These are phyloP conservation scores for Exserohilum turcica DNA, from an alignment of 2,329 filamentous ascomycete species.

Conservation along the genomic window DNA sequence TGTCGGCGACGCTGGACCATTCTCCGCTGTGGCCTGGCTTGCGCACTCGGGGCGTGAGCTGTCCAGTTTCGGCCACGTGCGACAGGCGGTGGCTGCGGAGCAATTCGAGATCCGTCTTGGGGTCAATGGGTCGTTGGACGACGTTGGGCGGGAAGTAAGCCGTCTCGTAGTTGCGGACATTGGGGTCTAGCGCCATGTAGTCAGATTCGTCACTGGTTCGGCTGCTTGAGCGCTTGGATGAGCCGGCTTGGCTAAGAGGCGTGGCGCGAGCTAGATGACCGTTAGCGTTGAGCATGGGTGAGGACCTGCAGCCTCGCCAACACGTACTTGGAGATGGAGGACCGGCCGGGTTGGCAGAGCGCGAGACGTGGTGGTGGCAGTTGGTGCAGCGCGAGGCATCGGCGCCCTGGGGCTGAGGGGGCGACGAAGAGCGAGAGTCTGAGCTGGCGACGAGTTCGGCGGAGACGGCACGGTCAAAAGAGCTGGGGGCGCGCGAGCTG, in stretches of 20 bases:
- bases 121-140: constrained; percentile 32
- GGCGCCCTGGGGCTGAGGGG: constrained; percentile 33
- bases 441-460: constrained; percentile 42
- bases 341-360: constrained; percentile 21
- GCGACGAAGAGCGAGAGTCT: constrained; percentile 41
- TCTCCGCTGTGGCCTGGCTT: constrained; percentile 46
- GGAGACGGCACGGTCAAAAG: constrained; percentile 47
- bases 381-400: constrained; percentile 44
- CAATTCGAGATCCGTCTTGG: constrained; percentile 46
- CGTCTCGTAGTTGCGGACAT: constrained; percentile 41
- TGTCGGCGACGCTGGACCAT: constrained; percentile 45
- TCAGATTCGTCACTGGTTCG: constrained; percentile 46
- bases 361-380: constrained; percentile 31
- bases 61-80: constrained; percentile 58
- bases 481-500: constrained; percentile 44
- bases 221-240: constrained; percentile 37
- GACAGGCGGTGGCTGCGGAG: constrained; percentile 56
- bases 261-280: constrained; percentile 27
- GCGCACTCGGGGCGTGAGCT: constrained; percentile 51
- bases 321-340: constrained; percentile 37
- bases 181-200: constrained; percentile 36
- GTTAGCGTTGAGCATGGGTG: constrained; percentile 7
- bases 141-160: constrained; percentile 41
- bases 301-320: neutral
- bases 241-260: constrained; percentile 18